These are phyloP conservation scores for Cystobasidium pallidum DNA, from an alignment of 1,284 basidiomycete genomes.

Conservation along the genomic window DNA sequence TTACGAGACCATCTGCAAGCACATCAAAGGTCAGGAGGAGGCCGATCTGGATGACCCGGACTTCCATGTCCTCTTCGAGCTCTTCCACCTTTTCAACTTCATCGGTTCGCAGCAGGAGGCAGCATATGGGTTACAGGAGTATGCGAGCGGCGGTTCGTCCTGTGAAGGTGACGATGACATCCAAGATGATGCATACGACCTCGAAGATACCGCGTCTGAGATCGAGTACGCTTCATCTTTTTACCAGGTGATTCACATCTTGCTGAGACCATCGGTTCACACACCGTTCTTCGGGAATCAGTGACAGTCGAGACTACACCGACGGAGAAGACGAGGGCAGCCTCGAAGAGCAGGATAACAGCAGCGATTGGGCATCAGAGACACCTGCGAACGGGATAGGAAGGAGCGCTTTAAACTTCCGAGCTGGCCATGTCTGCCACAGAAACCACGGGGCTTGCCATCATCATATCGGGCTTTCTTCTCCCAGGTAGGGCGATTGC, in stretches of 20 bases:
- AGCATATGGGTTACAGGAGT: background rate
- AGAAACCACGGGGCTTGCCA: conserved; percentile 15
- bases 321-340: conserved; percentile 49
- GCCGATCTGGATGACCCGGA: conserved; percentile 25
- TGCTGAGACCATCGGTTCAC: background rate
- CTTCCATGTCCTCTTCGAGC: conserved; percentile 44
- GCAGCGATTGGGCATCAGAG: conserved; percentile 44
- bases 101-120: background rate
- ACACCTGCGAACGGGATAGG: conserved; percentile 13
- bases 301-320: conserved; percentile 2
- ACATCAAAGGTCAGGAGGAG: conserved; percentile 58
- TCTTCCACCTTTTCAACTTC: conserved; percentile 53
- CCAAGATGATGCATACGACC: background rate
- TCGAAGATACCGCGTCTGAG: conserved; percentile 5
- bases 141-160: conserved; percentile 40
- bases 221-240: background rate
- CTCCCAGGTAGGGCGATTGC: background rate
- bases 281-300: background rate
- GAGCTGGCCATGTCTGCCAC: background rate
- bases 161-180: conserved; percentile 17
- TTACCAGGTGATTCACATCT: background rate
- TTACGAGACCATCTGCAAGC: conserved; percentile 65
- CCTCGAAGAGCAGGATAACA: conserved; percentile 45
- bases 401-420: conserved; percentile 6
- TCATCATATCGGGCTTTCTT: background rate